These are phyloP conservation scores for Fusarium haematococcum DNA, from an alignment of 2,329 filamentous ascomycete species.

Conservation along the genomic window DNA sequence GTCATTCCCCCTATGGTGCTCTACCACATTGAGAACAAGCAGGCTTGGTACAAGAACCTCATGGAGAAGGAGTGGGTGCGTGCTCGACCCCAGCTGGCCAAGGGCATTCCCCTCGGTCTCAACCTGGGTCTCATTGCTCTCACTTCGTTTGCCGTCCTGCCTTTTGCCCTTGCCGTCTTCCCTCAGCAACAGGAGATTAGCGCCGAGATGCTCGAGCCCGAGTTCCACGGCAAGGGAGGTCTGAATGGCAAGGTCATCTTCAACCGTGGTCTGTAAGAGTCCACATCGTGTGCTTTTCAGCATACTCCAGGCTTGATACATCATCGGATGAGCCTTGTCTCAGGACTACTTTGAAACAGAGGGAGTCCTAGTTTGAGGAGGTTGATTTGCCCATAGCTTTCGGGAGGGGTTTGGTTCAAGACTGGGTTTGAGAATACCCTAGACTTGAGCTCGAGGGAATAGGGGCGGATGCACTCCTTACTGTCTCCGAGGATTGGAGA, in stretches of 20 bases:
- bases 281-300: not conserved
- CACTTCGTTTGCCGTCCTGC: conserved; percentile 89
- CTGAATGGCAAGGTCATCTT: conserved; percentile 90
- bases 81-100: conserved; percentile 74
- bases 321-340: not conserved
- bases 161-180: conserved; percentile 90
- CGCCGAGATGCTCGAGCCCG: conserved; percentile 81
- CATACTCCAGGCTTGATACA: not conserved
- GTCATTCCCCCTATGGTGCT: conserved; percentile 90
- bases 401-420: not conserved
- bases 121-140: conserved; percentile 89
- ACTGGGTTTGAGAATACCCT: not conserved
- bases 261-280: conserved; percentile 86
- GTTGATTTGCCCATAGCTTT: not conserved
- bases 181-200: conserved; percentile 88
- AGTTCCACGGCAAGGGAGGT: conserved; percentile 87
- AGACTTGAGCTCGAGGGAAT: not conserved
- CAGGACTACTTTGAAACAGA: not conserved
- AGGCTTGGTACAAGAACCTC: conserved; percentile 53
- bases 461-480: not conserved
- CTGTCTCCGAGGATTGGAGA: not conserved
- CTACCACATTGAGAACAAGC: conserved; percentile 77
- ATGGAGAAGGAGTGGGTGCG: conserved; percentile 81
- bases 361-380: not conserved
- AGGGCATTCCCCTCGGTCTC: conserved; percentile 73